These are phyloP conservation scores for Aphanomyces cochlioides DNA, from an alignment of 352 stramenopile genomes.

Conservation along the genomic window DNA sequence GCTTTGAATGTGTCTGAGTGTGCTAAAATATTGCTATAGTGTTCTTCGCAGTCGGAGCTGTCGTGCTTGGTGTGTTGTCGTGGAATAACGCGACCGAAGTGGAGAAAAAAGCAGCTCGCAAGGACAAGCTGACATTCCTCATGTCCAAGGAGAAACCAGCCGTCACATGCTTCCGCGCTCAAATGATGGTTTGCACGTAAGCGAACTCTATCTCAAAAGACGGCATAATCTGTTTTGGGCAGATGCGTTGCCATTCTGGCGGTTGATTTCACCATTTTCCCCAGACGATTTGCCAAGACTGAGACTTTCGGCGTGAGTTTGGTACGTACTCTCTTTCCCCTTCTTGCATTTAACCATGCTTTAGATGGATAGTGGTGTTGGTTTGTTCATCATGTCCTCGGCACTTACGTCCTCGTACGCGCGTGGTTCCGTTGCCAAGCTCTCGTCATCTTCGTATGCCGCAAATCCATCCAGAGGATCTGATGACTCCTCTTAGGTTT, in stretches of 20 bases:
- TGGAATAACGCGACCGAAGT: conserved; percentile 69
- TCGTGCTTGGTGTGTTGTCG: conserved; percentile 38
- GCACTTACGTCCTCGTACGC: conserved; percentile 71
- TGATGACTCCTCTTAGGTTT: conserved; percentile 36
- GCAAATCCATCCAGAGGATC: background rate
- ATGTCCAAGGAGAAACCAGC: conserved; percentile 70
- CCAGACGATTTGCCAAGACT: conserved; percentile 93
- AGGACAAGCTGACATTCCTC: conserved; percentile 77
- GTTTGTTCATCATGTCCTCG: conserved; percentile 91
- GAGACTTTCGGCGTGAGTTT: conserved; percentile 95
- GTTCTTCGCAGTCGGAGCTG: conserved; percentile 10
- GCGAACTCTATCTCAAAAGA: conserved; percentile 3
- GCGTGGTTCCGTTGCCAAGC: conserved; percentile 29
- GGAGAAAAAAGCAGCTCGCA: conserved; percentile 71
- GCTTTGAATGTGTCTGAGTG: background rate
- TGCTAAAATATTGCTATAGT: background rate
- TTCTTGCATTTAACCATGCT: background rate
- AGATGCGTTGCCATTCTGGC: conserved; percentile 94
- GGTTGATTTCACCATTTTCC: conserved; percentile 97
- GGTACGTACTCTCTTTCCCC: conserved; percentile 40
- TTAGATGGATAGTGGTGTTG: conserved; percentile 97
- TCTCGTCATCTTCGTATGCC: background rate
- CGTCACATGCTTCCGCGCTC: conserved; percentile 71
- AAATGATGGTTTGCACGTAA: conserved; percentile 82
- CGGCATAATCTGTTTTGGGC: background rate